A percentile compares a stretch with the other conserved stretches of the same genome.
These are phyloP conservation scores for Septoria linicola DNA, from an alignment of 2,329 filamentous ascomycete genomes.

Conservation along the genomic window DNA sequence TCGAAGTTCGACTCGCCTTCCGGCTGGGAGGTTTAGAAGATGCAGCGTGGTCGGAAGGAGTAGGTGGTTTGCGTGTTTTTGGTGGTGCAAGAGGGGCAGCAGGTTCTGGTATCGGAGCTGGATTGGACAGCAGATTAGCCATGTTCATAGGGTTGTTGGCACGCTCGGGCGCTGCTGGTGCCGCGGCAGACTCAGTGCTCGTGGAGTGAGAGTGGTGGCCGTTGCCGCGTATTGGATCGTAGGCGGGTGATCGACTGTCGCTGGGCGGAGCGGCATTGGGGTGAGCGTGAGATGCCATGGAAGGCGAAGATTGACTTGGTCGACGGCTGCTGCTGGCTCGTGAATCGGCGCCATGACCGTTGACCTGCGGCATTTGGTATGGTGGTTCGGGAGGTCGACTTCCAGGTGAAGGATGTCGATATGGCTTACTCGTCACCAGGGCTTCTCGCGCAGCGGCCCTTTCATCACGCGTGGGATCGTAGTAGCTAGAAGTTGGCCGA, in stretches of 20 bases:
- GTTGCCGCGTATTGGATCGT: conserved; percentile 33
- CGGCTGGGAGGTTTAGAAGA: conserved; percentile 23
- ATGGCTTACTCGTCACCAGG: conserved; percentile 38
- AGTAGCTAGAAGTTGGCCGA: conserved; percentile 48
- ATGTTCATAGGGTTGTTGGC: conserved; percentile 90
- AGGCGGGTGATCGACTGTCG: conserved; percentile 40
- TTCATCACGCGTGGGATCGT: conserved; percentile 51
- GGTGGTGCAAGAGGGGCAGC: conserved; percentile 10
- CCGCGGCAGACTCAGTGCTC: conserved; percentile 32
- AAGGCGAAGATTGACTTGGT: conserved; percentile 32
- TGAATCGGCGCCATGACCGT: conserved; percentile 27
- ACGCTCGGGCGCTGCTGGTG: conserved; percentile 49
- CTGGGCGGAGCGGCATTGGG: conserved; percentile 31
- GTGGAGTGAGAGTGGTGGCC: conserved; percentile 31
- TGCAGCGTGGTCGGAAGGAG: conserved; percentile 11
- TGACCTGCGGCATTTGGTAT: conserved; percentile 24
- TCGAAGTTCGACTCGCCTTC: conserved; percentile 33
- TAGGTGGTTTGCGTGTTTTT: conserved; percentile 11
- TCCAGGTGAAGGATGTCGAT: conserved; percentile 37
- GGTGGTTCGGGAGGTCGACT: conserved; percentile 4
- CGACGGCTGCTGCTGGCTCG: conserved; percentile 24
- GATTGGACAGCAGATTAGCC: conserved; percentile 83
- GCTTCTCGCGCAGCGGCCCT: conserved; percentile 40
- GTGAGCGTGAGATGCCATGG: conserved; percentile 30
- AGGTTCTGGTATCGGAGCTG: conserved; percentile 18